Percentiles rank a stretch among this genome's conserved stretches.
These are phyloP conservation scores for Rosa rugosa DNA, from an alignment of 306 rosid genomes.

Conservation along the genomic window DNA sequence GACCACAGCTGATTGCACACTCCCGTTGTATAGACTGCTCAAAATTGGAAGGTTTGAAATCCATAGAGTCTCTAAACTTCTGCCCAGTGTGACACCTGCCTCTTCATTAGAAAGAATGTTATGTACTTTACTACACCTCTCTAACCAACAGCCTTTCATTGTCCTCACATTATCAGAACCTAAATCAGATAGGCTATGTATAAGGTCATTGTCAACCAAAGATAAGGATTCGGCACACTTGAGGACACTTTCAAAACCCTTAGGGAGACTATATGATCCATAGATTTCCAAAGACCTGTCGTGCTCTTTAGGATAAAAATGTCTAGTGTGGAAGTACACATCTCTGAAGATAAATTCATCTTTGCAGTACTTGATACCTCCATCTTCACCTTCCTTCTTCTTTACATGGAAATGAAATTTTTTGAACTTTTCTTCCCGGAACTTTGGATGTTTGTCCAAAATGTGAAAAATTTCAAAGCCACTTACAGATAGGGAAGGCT, in stretches of 20 bases:
- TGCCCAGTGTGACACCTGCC: not conserved
- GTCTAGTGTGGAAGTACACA: not conserved
- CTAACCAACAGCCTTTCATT: constrained; percentile 37
- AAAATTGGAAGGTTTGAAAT: constrained; percentile 36
- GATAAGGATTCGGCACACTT: constrained; percentile 4
- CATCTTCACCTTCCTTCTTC: constrained; percentile 14
- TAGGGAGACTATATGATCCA: constrained; percentile 23
- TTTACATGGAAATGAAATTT: constrained; percentile 18
- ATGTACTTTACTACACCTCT: constrained; percentile 22
- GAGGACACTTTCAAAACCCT: constrained; percentile 8
- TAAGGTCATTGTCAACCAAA: constrained; percentile 26
- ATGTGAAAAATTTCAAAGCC: not conserved
- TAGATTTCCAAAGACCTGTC: constrained; percentile 12
- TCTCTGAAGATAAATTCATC: constrained; percentile 10
- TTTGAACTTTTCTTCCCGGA: constrained; percentile 9
- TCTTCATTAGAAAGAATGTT: constrained; percentile 6
- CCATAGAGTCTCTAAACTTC: constrained; percentile 36
- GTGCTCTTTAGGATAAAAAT: not conserved
- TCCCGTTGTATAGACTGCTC: constrained; percentile 3
- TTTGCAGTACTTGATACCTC: not conserved
- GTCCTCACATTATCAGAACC: constrained; percentile 7
- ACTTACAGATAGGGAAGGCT: constrained; percentile 23
- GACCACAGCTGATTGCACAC: not conserved
- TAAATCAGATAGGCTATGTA: constrained; percentile 21
- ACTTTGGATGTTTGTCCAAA: constrained; percentile 22